These are phyloP conservation scores for Vicia faba DNA, from an alignment of 306 rosid genomes.

Conservation along the genomic window DNA sequence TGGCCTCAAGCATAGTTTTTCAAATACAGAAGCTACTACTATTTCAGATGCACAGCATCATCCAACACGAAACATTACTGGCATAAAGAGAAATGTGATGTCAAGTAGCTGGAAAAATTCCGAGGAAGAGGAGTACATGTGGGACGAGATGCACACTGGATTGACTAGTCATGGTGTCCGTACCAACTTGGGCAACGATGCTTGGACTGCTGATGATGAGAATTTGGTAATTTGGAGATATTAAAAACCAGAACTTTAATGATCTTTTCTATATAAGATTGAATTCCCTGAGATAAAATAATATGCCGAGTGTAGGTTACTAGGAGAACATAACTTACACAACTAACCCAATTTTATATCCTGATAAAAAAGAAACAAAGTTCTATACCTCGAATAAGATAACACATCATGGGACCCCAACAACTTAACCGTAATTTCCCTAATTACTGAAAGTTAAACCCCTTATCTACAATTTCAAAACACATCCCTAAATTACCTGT, in stretches of 20 bases:
- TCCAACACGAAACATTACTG: conserved; percentile 47
- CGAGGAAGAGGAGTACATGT: conserved; percentile 87
- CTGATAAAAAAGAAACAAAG: background rate
- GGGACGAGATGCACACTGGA: conserved; percentile 77
- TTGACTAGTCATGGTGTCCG: conserved; percentile 46
- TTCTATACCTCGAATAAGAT: background rate
- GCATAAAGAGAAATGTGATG: conserved; percentile 42
- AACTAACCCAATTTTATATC: background rate
- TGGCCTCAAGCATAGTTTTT: conserved; percentile 51
- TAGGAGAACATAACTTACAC: background rate
- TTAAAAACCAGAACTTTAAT: background rate
- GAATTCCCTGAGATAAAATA: background rate
- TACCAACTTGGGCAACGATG: conserved; percentile 46
- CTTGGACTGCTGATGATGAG: conserved; percentile 69
- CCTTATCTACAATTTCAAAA: background rate
- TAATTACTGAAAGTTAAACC: background rate
- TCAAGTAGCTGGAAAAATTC: conserved; percentile 86
- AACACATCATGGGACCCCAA: background rate
- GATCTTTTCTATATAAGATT: background rate
- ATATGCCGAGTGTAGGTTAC: background rate
- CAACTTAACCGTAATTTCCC: background rate
- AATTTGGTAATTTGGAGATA: conserved; percentile 43
- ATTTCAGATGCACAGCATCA: conserved; percentile 30
- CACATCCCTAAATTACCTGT: background rate
- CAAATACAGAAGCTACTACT: conserved; percentile 44